Evolutionary conservation across 495 filamentous ascomycete genomes (phyloP), one percentile per base, ranked within the genome.

Genomic region (Rostrohypoxylon terebratum): DNA sequence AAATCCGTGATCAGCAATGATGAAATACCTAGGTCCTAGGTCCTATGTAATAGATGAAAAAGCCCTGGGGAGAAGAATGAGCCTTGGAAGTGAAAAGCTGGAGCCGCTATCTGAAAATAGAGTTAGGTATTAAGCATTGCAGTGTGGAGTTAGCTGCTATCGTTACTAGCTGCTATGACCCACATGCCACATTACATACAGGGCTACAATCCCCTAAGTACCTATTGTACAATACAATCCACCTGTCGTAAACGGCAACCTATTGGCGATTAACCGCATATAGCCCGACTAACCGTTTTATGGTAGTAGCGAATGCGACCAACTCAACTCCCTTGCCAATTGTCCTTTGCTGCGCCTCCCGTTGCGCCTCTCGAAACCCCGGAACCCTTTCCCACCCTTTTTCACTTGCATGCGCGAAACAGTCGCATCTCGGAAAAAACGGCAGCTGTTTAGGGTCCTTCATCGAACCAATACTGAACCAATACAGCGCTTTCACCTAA

Each of bases 361-460:
- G 31, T 53, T 53, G 23, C 48, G 48, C 48, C 48, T 53, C 48
- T 53, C 48, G 23, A n/a, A 53, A 13, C 48, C 48, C 13, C 13
- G 13, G 21, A n/a, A 14, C 48, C 21, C 23, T 53, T 53, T 28
- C 23, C 48, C 23, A 53, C 7, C 47, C 47, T 50, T 13, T 9
- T 4, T 21, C 18, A 23, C 47, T 7, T 25, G 23, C 47, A 18
- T 13, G n/a, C 47, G n/a, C 47, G 47, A 50, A 50, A 50, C 47
- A 14, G 23, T 53, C 21, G 11, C 21, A n/a, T 28, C 42, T n/a
- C 50, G 50, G 62, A 58, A n/a, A 72, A 67, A 63, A 38, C 58
- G 69, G 63, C 50, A 59, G 13, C 9, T 11, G 21, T 31, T 53
- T 53, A 25, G 48, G 23, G 21, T 28, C 13, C 28, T 28, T 5